Evolutionary conservation across 495 filamentous ascomycete species (phyloP), one percentile per base, ranked within the genome.

Genomic region (Penicillium robsamsonii): DNA sequence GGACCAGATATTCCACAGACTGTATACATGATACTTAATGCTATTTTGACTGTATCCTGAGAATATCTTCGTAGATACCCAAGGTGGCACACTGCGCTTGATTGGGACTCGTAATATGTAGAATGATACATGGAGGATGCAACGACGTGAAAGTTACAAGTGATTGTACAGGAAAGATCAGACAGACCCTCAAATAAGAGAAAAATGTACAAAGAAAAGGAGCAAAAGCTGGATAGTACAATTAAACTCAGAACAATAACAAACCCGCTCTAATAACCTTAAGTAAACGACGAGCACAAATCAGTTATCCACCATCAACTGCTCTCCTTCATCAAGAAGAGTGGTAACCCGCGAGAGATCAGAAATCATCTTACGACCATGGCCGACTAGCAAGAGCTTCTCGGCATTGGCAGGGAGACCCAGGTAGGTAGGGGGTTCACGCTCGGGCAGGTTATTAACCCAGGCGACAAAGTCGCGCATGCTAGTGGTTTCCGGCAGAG

Each of bases 351-450:
- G 87, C 60, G 84, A 84, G 68, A 97, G 61, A 75, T 97, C 92
- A 57, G 80, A 80, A 60, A 97, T 87, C 84, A 96, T 84, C 65
- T 87, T 89, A 59, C 80, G 81, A 40, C 93, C 94, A 67, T 96
- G 87, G 13, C 90, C 92, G 33, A 97, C 90, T 42, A 99, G 73
- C 64, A 99, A 71, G 69, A 99, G 65, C 75, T 97, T 97, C 83
- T 99, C 94, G 46, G 94, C 95, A 67, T 97, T 96, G 22, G 92
- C 90, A 37, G 94, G 95, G 55, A 99, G 71, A 25, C 94, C 95
- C n/a, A 99, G 78, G 68, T 96, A 99, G 7, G 92, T 96, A 1
- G 94, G 94, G 43, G 94, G 94, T 68, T 99, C 94, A 64, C 94
- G 82, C 79, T 99, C 94, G 12, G 94, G 94, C 58, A 99, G 75